These are phyloP conservation scores for Klebsormidium nitens DNA, from an alignment of 139 green algal genomes.

Conservation along the genomic window DNA sequence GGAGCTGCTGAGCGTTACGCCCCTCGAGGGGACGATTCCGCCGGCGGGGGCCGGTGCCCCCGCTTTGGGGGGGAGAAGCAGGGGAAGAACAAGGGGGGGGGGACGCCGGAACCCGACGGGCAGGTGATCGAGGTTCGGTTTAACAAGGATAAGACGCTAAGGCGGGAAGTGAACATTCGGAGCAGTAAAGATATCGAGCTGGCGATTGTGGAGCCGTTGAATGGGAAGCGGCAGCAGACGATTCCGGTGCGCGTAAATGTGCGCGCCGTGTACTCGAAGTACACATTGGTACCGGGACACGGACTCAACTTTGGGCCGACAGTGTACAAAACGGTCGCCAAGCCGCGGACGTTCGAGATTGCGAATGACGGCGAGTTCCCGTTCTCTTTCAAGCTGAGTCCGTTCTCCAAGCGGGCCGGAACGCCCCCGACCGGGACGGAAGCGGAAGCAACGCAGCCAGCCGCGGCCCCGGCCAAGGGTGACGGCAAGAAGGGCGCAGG, in stretches of 20 bases:
- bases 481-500: not conserved
- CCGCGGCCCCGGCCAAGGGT: not conserved
- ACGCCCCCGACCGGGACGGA: not conserved
- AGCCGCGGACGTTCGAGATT: conserved; percentile 64
- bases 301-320: conserved; percentile 71
- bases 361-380: conserved; percentile 65
- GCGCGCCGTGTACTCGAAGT: conserved; percentile 65
- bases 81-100: not conserved
- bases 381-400: conserved; percentile 50
- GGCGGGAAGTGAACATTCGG: conserved; percentile 51
- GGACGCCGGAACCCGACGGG: not conserved
- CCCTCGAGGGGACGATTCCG: conserved; percentile 48
- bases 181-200: conserved; percentile 59
- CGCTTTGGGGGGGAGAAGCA: not conserved
- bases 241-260: conserved; percentile 29
- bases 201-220: conserved; percentile 66
- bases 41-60: conserved; percentile 20
- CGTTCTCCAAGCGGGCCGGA: not conserved
- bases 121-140: conserved; percentile 43
- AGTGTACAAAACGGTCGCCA: conserved; percentile 62
- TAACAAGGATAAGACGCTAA: conserved; percentile 52
- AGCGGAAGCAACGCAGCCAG: not conserved
- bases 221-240: conserved; percentile 43
- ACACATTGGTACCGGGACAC: conserved; percentile 59
- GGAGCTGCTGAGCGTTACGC: conserved; percentile 52